Conservation (phyloP, 2,329 filamentous ascomycete species). For the Endoconidiophora polonica region DNA sequence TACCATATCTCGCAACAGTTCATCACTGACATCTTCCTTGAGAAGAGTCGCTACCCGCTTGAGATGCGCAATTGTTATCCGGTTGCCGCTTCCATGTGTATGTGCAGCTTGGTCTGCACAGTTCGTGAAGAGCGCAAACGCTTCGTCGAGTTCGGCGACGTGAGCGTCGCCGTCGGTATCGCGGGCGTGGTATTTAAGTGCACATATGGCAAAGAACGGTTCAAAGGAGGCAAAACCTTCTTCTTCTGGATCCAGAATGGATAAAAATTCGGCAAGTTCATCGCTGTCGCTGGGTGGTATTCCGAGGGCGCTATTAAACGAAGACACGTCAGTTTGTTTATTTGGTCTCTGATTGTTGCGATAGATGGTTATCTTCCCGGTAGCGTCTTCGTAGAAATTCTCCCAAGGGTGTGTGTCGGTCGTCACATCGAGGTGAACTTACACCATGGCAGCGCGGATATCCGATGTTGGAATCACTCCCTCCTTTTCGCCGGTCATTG, state of each 20-base stretch:
- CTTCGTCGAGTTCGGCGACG: conserved; percentile 57
- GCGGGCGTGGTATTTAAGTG: conserved; percentile 59
- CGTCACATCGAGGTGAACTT: conserved; percentile 19
- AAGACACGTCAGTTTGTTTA: neutral
- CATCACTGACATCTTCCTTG: conserved; percentile 71
- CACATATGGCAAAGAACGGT: conserved; percentile 74
- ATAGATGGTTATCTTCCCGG: no score
- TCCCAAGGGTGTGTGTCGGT: neutral
- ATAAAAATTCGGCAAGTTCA: conserved; percentile 62
- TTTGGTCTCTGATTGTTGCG: neutral
- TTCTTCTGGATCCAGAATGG: conserved; percentile 65
- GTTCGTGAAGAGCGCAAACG: conserved; percentile 65
- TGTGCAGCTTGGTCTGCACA: conserved; percentile 15
- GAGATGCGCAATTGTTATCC: conserved; percentile 69
- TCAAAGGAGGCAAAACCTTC: conserved; percentile 65
- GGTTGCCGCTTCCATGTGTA: conserved; percentile 19
- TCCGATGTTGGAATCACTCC: conserved; percentile 52
- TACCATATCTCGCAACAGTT: conserved; percentile 82
- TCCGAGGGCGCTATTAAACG: conserved; percentile 52
- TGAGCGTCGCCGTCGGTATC: conserved; percentile 37
- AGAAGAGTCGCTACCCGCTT: conserved; percentile 62
- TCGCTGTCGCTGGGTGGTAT: conserved; percentile 44
- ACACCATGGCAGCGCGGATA: conserved; percentile 59
- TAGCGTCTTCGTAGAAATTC: no score
- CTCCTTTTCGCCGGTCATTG: conserved; percentile 54